Evolutionary conservation across 345 rosid genomes (phyloP).

Genomic region (Erysimum cheiranthoides): DNA sequence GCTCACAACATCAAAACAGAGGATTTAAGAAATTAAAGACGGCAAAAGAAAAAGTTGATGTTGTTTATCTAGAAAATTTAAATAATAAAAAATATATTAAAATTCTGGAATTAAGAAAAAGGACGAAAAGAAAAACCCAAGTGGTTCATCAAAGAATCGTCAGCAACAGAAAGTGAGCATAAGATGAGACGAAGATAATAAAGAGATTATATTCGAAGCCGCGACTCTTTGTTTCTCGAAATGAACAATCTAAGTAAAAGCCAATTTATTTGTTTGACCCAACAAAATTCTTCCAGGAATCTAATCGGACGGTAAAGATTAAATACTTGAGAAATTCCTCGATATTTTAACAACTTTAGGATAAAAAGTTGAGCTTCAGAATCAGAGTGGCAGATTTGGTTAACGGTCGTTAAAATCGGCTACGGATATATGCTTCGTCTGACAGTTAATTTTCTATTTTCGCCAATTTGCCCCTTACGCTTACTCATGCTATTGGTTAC

Average conservation of each 20-base stretch:
- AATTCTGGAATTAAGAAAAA: not conserved
- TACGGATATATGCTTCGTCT: constrained; percentile 28
- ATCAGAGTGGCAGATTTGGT: constrained; percentile 30
- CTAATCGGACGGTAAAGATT: constrained; percentile 34
- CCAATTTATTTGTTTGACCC: constrained; percentile 10
- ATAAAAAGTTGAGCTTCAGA: constrained; percentile 25
- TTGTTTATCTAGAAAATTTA: not conserved
- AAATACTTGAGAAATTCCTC: not conserved
- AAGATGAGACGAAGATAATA: constrained; percentile 33
- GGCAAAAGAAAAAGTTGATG: no score
- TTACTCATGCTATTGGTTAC: constrained; percentile 18
- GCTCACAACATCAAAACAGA: no score
- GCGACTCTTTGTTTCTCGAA: constrained; percentile 31
- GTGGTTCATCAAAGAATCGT: constrained; percentile 36
- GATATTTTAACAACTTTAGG: constrained; percentile 24
- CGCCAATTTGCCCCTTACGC: constrained; percentile 15
- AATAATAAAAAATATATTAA: not conserved
- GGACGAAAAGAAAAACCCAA: not conserved
- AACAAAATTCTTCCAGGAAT: constrained; percentile 5
- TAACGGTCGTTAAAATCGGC: constrained; percentile 37
- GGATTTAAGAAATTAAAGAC: no score
- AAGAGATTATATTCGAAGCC: constrained; percentile 26
- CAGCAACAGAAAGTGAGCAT: constrained; percentile 33
- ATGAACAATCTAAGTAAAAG: constrained; percentile 14
- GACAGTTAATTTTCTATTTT: constrained; percentile 26